Base-by-base conservation (phyloP, 345 rosid genomes). In the Gossypium sturtianum region DNA sequence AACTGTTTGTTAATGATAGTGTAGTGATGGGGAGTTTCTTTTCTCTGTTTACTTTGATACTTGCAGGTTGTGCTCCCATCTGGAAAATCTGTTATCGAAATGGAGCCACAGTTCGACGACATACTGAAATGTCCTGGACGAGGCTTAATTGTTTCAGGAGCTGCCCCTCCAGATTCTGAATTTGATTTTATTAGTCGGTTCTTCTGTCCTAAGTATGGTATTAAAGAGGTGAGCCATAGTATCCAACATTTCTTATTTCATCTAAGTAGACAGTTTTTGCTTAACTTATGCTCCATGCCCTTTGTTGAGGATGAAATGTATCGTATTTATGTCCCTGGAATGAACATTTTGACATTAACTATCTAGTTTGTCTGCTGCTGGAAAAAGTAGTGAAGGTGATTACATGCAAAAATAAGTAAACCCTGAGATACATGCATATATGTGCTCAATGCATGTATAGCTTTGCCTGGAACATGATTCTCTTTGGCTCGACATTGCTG, bases 141-240 rank as follows among this genome's bases (percentile, higher is more conserved):
- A 49, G 93, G 94, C 29, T 74, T 89, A 8, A 76, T 92, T 66
- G 89, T 87, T 27, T 77, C 95, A 67, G 90, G 84, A 20, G 80
- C 69, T 49, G 92, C 86, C 59, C 77, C 87, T 13, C 61, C 75
- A 5, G 92, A 82, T 13, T 87, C 91, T 34, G 85, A 76, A 10
- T 92, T 90, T 72, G 91, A 89, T 78, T 86, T 88, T 72, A 75
- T 67, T 29, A 92, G 95, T 77, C 85, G 98, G 15, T 88, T n/a
- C 84, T 92, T 92, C 27, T 78, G 76, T 68, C 97, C 95, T 1
- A 88, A 87, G 76, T 16, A 74, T 2, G 95, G 97, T n/a, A 8
- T 90, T 67, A 76, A 87, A 51, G 97, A 92, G 97, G 97, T 85
- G 77, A 63, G 10, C 16, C 51, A 10, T 12, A 10, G 51, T 10